Conservation (phyloP, 2,329 filamentous ascomycete species). For the Sarocladiaceae sp. region DNA sequence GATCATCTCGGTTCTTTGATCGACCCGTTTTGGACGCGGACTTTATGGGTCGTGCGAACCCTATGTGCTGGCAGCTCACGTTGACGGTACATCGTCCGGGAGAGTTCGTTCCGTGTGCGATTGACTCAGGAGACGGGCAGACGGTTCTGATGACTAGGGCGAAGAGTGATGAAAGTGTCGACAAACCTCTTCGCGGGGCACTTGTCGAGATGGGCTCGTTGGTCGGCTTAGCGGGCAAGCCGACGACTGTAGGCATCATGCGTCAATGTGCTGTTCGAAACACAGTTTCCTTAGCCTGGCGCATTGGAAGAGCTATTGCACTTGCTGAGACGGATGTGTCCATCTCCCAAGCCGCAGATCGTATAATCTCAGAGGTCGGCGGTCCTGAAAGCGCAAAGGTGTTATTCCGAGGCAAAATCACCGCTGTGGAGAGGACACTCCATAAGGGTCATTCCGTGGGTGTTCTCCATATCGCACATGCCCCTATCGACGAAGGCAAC, state of each 20-base stretch:
- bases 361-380: slow-evolving; percentile 39
- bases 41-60: slow-evolving; percentile 2
- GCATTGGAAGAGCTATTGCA: slow-evolving; percentile 48
- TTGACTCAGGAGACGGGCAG: not conserved
- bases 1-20: slow-evolving; percentile 26
- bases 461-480: slow-evolving; percentile 28
- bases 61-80: not conserved
- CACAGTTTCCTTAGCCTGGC: slow-evolving; percentile 46
- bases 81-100: not conserved
- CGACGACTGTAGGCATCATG: slow-evolving; percentile 13
- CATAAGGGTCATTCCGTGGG: slow-evolving; percentile 38
- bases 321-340: slow-evolving; percentile 16
- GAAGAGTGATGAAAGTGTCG: not conserved
- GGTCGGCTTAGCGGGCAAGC: not conserved
- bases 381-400: slow-evolving; percentile 31
- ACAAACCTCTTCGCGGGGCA: not conserved
- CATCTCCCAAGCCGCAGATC: slow-evolving; percentile 30
- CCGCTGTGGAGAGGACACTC: slow-evolving; percentile 33
- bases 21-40: slow-evolving; percentile 3
- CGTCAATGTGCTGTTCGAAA: slow-evolving; percentile 19
- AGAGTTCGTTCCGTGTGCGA: not conserved
- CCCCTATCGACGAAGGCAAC: slow-evolving; percentile 13
- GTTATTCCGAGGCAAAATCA: slow-evolving; percentile 35
- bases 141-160: not conserved
- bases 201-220: slow-evolving; percentile 6